phyloP scores from a whole-genome alignment of 129 eudicot species.

The Lonicera japonica region DNA sequence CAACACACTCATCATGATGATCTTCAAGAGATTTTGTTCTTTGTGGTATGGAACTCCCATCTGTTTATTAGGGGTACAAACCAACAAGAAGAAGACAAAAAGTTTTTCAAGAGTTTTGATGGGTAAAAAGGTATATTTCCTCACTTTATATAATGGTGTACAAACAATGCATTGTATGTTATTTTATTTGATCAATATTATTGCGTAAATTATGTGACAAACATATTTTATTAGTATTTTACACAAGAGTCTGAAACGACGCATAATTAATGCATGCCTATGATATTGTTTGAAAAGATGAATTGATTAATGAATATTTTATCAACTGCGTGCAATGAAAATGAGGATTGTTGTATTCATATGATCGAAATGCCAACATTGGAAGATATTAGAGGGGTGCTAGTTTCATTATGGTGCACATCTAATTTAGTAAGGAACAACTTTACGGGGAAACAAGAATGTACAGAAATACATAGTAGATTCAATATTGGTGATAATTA shows the following conservation, averaged over 20 bases:
- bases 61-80: conserved; percentile 13
- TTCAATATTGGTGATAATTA: no score
- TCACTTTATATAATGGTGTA: no score
- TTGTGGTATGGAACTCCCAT: conserved; percentile 29
- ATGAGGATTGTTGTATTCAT: conserved; percentile 1
- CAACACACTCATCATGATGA: conserved; percentile 47
- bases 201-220: no score
- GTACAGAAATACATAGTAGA: conserved; percentile 4
- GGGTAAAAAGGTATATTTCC: no score
- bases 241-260: no score
- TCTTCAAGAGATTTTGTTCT: conserved; percentile 34
- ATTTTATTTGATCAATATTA: no score
- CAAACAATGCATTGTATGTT: no score
- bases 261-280: no score
- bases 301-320: no score
- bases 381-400: conserved; percentile 13
- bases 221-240: no score
- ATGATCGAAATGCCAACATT: conserved; percentile 20
- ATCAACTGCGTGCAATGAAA: no score
- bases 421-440: neutral
- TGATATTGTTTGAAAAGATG: no score
- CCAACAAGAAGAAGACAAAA: conserved; percentile 24
- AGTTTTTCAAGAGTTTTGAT: neutral
- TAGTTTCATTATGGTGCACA: neutral
- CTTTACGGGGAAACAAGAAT: conserved; percentile 20